Percentiles rank a stretch among this genome's conserved stretches.
Evolutionary conservation across 1,284 basidiomycete species (phyloP).

Genomic region (Sporisorium graminicola): DNA sequence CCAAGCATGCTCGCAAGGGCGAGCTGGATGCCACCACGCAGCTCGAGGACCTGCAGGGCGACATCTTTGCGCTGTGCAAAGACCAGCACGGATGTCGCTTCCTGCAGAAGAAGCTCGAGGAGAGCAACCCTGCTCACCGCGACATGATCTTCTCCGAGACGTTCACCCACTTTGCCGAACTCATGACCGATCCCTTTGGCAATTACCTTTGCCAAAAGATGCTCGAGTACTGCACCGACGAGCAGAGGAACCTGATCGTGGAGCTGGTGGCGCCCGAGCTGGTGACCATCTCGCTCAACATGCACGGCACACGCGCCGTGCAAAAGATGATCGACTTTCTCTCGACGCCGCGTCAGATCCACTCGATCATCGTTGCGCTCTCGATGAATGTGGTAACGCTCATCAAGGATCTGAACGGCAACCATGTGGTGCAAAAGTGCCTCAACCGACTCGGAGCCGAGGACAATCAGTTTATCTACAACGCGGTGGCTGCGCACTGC

Average conservation of each 20-base stretch:
- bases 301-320: constrained; percentile 99
- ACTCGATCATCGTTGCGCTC: constrained; percentile 95
- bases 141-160: constrained; percentile 99
- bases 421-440: constrained; percentile 99
- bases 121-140: constrained; percentile 80
- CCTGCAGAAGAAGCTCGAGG: constrained; percentile 98
- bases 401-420: constrained; percentile 99
- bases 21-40: constrained; percentile 87
- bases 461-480: constrained; percentile 99
- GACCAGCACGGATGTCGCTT: constrained; percentile 99
- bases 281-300: constrained; percentile 98
- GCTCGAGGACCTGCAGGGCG: constrained; percentile 91
- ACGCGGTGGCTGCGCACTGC: constrained; percentile 97
- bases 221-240: constrained; percentile 96
- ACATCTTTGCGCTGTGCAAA: constrained; percentile 93
- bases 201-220: constrained; percentile 99
- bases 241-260: constrained; percentile 96
- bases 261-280: constrained; percentile 97
- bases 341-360: constrained; percentile 79
- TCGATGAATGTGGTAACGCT: constrained; percentile 97
- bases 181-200: constrained; percentile 99
- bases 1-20: constrained; percentile 75
- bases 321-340: constrained; percentile 99
- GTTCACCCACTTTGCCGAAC: constrained; percentile 95
- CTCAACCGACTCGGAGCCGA: constrained; percentile 96